phyloP scores from a whole-genome alignment of 371 early-diverging fungal species.

The Sporodiniella umbellata region DNA sequence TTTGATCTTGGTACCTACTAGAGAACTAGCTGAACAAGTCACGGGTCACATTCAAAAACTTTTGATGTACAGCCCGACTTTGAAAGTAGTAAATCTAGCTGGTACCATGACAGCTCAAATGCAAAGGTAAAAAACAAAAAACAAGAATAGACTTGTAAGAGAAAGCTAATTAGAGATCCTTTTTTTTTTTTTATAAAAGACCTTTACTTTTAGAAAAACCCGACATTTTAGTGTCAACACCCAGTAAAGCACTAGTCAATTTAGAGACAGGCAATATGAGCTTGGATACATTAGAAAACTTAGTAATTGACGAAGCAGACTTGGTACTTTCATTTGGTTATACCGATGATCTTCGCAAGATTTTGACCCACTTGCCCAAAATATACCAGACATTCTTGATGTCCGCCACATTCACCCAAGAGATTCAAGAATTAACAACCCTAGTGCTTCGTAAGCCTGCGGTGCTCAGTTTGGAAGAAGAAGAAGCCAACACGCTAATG shows the following conservation, averaged over 20 bases:
- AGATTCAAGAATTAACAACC: conserved; percentile 81
- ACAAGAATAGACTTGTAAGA: no score
- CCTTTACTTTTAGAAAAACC: conserved; percentile 82
- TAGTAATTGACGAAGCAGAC: conserved; percentile 97
- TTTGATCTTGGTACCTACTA: conserved; percentile 91
- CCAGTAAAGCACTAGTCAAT: conserved; percentile 73
- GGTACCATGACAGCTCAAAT: conserved; percentile 59
- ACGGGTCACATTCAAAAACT: conserved; percentile 70
- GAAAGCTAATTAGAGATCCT: no score
- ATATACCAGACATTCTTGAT: conserved; percentile 87
- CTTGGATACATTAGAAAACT: conserved; percentile 65
- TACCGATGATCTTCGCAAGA: conserved; percentile 77
- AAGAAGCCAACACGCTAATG: conserved; percentile 59
- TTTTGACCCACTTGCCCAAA: conserved; percentile 71
- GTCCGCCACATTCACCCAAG: conserved; percentile 83
- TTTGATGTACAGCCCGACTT: conserved; percentile 60
- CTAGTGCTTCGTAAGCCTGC: conserved; percentile 83
- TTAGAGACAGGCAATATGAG: conserved; percentile 60
- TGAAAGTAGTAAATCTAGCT: conserved; percentile 72
- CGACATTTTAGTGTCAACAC: conserved; percentile 84
- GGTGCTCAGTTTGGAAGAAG: conserved; percentile 80
- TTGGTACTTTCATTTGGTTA: conserved; percentile 91
- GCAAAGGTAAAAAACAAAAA: conserved; percentile 48
- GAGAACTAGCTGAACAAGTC: conserved; percentile 96
- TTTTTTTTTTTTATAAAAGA: no score